These are phyloP conservation scores for Starmerella ratchasimensis DNA, from an alignment of 805 yeast species.

Conservation along the genomic window DNA sequence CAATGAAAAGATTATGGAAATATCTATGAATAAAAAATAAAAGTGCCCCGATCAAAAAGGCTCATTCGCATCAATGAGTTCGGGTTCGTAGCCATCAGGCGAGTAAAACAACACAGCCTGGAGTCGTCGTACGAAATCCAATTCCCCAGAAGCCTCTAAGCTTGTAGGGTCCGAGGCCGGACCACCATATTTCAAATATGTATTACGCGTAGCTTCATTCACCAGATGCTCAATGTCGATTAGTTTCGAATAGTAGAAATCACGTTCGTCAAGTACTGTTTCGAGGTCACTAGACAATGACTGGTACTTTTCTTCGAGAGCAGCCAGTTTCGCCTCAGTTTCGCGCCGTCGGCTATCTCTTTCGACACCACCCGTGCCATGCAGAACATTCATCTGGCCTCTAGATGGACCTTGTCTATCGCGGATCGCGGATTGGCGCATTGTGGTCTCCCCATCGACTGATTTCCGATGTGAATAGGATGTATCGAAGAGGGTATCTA, in stretches of 20 bases:
- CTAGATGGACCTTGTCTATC: background rate
- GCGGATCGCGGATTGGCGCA: background rate
- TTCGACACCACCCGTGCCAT: too few species aligned
- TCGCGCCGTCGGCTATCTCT: slow-evolving; percentile 31
- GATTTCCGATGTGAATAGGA: too few species aligned
- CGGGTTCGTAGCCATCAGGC: slow-evolving; percentile 68
- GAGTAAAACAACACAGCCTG: slow-evolving; percentile 68
- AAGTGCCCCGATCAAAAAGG: slow-evolving; percentile 16
- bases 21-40: too few species aligned
- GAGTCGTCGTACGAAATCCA: slow-evolving; percentile 41
- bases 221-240: slow-evolving; percentile 85
- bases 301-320: too few species aligned
- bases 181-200: slow-evolving; percentile 28
- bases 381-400: background rate
- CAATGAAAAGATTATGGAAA: too few species aligned
- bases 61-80: slow-evolving; percentile 23
- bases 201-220: too few species aligned
- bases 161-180: slow-evolving; percentile 18
- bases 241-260: slow-evolving; percentile 78
- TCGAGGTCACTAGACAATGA: too few species aligned
- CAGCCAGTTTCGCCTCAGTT: too few species aligned
- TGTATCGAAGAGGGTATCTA: too few species aligned
- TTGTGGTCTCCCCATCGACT: too few species aligned
- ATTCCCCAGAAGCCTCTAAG: too few species aligned
- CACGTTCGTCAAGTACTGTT: slow-evolving; percentile 58